Percentiles rank a stretch among this genome's conserved stretches.
Conservation (phyloP, 108 stramenopile genomes). For the Pseudonitzschia multiseries region DNA sequence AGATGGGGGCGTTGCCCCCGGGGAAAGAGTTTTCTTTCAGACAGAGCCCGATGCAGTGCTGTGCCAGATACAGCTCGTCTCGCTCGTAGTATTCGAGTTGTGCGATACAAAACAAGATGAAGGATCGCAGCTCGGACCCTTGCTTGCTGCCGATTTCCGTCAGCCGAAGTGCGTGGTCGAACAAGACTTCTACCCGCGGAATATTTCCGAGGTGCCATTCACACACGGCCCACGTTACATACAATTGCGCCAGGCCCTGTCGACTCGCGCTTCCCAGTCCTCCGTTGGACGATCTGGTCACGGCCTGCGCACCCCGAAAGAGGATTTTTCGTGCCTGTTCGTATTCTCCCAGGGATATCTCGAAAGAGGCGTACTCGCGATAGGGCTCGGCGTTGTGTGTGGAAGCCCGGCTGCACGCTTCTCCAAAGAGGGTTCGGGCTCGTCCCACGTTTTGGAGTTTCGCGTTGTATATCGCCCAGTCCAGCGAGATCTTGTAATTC, state of each 20-base stretch:
- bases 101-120: slow-evolving; percentile 69
- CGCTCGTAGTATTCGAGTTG: slow-evolving; percentile 46
- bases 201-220: slow-evolving; percentile 70
- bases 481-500: slow-evolving; percentile 40
- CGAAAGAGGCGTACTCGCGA: slow-evolving; percentile 59
- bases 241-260: slow-evolving; percentile 49
- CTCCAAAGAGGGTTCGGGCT: slow-evolving; percentile 46
- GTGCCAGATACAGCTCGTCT: slow-evolving; percentile 61
- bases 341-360: slow-evolving; percentile 59
- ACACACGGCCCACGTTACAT: slow-evolving; percentile 69
- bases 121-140: slow-evolving; percentile 45
- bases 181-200: slow-evolving; percentile 53
- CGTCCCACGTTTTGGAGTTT: slow-evolving; percentile 31
- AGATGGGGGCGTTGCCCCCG: slow-evolving; percentile 52
- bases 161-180: slow-evolving; percentile 68
- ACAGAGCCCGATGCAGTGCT: slow-evolving; percentile 72
- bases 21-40: slow-evolving; percentile 67
- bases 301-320: slow-evolving; percentile 50
- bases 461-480: slow-evolving; percentile 66
- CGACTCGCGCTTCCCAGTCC: slow-evolving; percentile 18
- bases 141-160: slow-evolving; percentile 43
- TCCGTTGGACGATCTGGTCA: slow-evolving; percentile 19
- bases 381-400: slow-evolving; percentile 48
- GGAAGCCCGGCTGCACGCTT: slow-evolving; percentile 51
- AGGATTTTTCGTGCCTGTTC: slow-evolving; percentile 55